Evolutionary conservation across 2,329 filamentous ascomycete species (phyloP), one percentile per base, ranked within the genome.

Genomic region (Fusarium citri): DNA sequence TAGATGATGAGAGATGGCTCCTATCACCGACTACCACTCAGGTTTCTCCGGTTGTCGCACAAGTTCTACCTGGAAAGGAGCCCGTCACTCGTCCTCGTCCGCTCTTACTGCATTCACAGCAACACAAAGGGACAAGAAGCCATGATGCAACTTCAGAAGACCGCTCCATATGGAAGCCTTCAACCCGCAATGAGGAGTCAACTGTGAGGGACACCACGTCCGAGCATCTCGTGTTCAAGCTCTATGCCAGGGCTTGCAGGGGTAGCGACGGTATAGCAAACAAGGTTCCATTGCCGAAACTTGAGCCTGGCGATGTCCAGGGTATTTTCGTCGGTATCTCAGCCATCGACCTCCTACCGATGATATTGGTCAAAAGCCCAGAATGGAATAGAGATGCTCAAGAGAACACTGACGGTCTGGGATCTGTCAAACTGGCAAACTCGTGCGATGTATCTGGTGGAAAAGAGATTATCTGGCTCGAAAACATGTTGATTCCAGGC

Each of bases 401-500:
- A n/a, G 11, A 20, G 18, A 41, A 46, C 3, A 46, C 43, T 8
- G 43, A 26, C 16, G 5, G 14, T 23, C 16, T n/a, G 6, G 23
- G 25, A 5, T 25, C 15, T n/a, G 9, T 46, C 16, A 18, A 18
- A 14, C 9, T 46, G 23, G 10, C 11, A 12, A 9, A 7, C 18
- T 8, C n/a, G 12, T 28, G 16, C 12, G 23, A 20, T n/a, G 18
- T 3, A 8, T 12, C 26, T 14, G 18, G 8, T 10, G 25, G 25
- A 3, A 47, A 7, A 28, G 23, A 57, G 3, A 23, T 62, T 1
- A 62, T 46, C 1, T 62, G 59, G 59, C 6, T 25, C 1, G 20
- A 59, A 12, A 59, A 20, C 8, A 51, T 45, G 46, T 18, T 62
- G 11, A 23, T 60, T 3, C 59, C 59, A 1, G 55, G 59, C 6